phyloP scores from a whole-genome alignment of 1,139 yeast species.

The Candida pseudoviswanathii region DNA sequence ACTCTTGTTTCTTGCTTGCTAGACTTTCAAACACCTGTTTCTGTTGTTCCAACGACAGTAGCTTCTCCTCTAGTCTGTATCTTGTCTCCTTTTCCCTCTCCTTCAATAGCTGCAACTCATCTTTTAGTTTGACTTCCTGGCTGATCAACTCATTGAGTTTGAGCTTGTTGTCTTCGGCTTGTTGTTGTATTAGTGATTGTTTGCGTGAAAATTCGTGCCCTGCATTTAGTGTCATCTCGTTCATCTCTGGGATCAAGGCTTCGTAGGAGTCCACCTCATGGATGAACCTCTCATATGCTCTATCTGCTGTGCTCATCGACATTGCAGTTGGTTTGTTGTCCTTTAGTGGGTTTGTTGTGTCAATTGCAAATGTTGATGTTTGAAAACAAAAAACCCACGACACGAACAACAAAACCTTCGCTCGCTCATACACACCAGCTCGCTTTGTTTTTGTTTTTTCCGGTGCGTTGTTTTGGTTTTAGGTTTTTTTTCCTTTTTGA shows the following conservation, averaged over 20 bases:
- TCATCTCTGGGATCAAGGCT: slow-evolving; percentile 9
- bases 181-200: slow-evolving; percentile 8
- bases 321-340: too few species aligned
- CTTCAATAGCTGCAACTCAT: background rate
- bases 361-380: background rate
- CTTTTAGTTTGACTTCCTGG: slow-evolving; percentile 1
- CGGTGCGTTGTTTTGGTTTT: background rate
- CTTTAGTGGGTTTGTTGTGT: too few species aligned
- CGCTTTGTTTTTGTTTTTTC: background rate
- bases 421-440: background rate
- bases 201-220: slow-evolving; percentile 10
- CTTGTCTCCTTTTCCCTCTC: slow-evolving; percentile 1
- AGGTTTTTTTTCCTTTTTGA: background rate
- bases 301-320: slow-evolving; percentile 5
- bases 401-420: background rate
- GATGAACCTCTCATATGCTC: slow-evolving; percentile 7
- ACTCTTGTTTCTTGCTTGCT: slow-evolving; percentile 23
- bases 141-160: slow-evolving; percentile 4
- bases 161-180: slow-evolving; percentile 8
- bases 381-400: background rate
- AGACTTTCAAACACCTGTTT: slow-evolving; percentile 32
- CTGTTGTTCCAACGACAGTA: slow-evolving; percentile 22
- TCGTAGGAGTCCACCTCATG: slow-evolving; percentile 10
- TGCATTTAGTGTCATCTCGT: slow-evolving; percentile 9
- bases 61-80: slow-evolving; percentile 1